Base-by-base conservation (phyloP, 129 eudicot species). In the Erigeron canadensis region DNA sequence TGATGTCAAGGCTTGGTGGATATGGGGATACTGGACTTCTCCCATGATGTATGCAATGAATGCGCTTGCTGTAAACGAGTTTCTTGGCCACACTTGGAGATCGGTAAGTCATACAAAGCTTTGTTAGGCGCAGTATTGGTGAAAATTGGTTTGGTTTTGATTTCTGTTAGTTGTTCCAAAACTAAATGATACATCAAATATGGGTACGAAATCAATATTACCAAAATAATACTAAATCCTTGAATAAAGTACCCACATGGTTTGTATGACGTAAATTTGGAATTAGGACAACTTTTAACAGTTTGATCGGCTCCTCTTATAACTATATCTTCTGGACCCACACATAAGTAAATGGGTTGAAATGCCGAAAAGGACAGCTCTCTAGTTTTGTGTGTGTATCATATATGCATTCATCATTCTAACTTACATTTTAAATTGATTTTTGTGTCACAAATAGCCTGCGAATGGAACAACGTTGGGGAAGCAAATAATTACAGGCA, bases 1-100 rank as follows among this genome's bases (percentile, higher is more conserved):
- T 23, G 77, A 83, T 45, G 65, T 86, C 7, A 77, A 78, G 67
- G 46, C 47, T 6, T 84, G 89, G 94, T 73, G 84, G 88, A 6
- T 81, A 61, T 86, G 91, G 91, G 91, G 84, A 38, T 86, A 86
- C 74, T 86, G 80, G 76, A 6, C 76, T 17, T 87, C 90, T 19
- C 94, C 94, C 10, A 41, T 87, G 81, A 87, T 82, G 87, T 87
- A 87, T 19, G 94, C 83, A 18, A 74, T 75, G 84, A 84, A 87
- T 18, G 94, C 78, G 41, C 16, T 87, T n/a, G 66, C 72, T 0
- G 86, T 77, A 62, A 87, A 87, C 53, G 94, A 87, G 62, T 87
- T 84, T 69, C 86, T 82, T 10, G 94, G 80, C 2, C 79, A 85
- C 55, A 69, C 82, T 53, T 86, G 91, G 91, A 79, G 39, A 4